These are phyloP conservation scores for Podaxis sp. DNA, from an alignment of 768 basidiomycete species.

Conservation along the genomic window DNA sequence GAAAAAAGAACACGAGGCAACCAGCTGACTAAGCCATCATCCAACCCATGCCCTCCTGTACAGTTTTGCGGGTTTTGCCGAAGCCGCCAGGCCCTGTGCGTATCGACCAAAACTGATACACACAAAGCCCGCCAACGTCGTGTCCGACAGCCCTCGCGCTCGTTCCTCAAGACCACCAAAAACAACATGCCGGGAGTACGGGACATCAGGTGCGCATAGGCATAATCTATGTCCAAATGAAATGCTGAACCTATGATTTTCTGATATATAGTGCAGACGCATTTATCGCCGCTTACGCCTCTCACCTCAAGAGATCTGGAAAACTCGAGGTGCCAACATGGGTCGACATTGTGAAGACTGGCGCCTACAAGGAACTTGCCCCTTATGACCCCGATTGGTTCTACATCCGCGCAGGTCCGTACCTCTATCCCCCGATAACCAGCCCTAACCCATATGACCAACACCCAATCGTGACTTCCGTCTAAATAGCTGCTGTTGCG, in stretches of 20 bases:
- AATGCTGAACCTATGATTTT: constrained; percentile 21
- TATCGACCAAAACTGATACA: constrained; percentile 35
- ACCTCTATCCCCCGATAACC: neutral
- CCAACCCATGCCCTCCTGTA: constrained; percentile 33
- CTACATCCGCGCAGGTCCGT: constrained; percentile 95
- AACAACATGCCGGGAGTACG: constrained; percentile 78
- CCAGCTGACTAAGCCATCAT: constrained; percentile 24
- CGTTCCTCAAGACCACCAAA: constrained; percentile 45
- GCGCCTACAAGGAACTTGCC: constrained; percentile 95
- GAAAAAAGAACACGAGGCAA: neutral
- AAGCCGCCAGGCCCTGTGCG: constrained; percentile 29
- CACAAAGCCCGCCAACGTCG: constrained; percentile 50
- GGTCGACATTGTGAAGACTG: constrained; percentile 99
- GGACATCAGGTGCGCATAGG: constrained; percentile 61
- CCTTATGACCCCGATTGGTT: constrained; percentile 99
- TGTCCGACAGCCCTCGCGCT: constrained; percentile 42
- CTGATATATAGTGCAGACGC: constrained; percentile 69
- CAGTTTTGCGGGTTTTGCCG: constrained; percentile 40
- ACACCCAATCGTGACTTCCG: neutral
- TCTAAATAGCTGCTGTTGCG: constrained; percentile 79
- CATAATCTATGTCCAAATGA: constrained; percentile 2
- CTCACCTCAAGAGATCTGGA: constrained; percentile 96
- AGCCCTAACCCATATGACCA: constrained; percentile 5
- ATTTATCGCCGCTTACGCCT: constrained; percentile 93
- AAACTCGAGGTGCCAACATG: constrained; percentile 99